These are phyloP conservation scores for Plasmodium yoelii DNA, from an alignment of 169 alveolate species.

Conservation along the genomic window DNA sequence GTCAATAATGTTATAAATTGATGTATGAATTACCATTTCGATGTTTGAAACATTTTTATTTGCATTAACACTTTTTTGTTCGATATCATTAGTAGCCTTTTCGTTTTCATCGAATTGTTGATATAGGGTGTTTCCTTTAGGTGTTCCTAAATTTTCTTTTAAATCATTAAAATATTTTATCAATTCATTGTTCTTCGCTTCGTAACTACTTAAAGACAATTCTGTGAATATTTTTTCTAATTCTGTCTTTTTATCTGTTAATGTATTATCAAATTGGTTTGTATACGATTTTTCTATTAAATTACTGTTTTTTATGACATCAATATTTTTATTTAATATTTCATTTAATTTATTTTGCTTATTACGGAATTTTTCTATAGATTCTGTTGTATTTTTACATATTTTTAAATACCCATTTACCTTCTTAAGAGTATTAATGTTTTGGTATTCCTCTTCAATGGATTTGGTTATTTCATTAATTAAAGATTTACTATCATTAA, in stretches of 20 bases:
- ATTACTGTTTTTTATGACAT: neutral
- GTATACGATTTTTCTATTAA: conserved; percentile 7
- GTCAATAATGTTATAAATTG: no score
- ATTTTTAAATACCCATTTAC: neutral
- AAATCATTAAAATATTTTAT: no score
- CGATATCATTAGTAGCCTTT: no score
- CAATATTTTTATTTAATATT: neutral
- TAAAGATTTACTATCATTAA: neutral
- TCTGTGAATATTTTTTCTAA: no score
- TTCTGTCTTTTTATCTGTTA: neutral
- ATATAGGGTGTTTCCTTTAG: no score
- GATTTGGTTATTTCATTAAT: neutral
- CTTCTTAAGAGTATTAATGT: conserved; percentile 15
- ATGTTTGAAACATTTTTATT: no score
- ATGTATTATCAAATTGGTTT: neutral
- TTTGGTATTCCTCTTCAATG: conserved; percentile 6
- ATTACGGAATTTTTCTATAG: neutral
- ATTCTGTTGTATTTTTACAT: neutral
- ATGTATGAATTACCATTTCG: no score
- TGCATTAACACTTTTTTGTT: no score
- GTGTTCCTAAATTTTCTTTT: no score
- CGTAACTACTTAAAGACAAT: no score
- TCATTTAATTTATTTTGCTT: conserved; percentile 6
- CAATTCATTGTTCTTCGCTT: no score
- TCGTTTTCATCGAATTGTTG: no score